Evolutionary conservation across 805 yeast genomes (phyloP).

Genomic region (Pichia sporocuriosa): DNA sequence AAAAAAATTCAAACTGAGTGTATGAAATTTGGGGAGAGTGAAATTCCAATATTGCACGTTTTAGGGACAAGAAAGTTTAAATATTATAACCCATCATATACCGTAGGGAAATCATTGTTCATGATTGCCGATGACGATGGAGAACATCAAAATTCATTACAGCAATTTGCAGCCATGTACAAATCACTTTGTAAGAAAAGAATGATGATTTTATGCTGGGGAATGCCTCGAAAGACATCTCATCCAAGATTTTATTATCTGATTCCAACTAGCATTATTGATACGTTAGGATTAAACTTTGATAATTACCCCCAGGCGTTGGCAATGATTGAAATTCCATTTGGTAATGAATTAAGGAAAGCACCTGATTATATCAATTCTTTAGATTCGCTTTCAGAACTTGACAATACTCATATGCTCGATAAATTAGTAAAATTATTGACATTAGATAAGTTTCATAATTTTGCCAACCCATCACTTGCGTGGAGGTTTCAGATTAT

Average conservation of each 20-base stretch:
- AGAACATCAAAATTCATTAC: constrained; percentile 51
- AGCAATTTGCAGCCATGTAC: constrained; percentile 63
- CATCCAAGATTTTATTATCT: constrained; percentile 54
- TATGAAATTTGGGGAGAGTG: constrained; percentile 25
- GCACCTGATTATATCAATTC: constrained; percentile 38
- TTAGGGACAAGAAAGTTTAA: constrained; percentile 55
- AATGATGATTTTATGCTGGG: constrained; percentile 68
- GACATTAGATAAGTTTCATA: constrained; percentile 27
- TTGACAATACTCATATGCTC: constrained; percentile 16
- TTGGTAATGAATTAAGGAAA: constrained; percentile 64
- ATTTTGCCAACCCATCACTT: constrained; percentile 50
- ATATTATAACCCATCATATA: constrained; percentile 44
- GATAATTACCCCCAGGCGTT: constrained; percentile 61
- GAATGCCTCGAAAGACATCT: constrained; percentile 47
- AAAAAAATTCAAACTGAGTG: constrained; percentile 7
- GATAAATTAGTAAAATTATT: constrained; percentile 22
- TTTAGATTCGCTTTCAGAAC: constrained; percentile 18
- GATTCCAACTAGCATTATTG: constrained; percentile 40
- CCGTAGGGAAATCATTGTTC: constrained; percentile 49
- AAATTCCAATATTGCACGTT: constrained; percentile 49
- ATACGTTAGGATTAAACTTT: constrained; percentile 13
- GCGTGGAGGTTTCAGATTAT: constrained; percentile 60
- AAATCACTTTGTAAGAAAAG: constrained; percentile 45
- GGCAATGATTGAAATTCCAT: constrained; percentile 62
- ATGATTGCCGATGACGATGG: constrained; percentile 60